A percentile compares a stretch with the other conserved stretches of the same genome.
phyloP scores from a whole-genome alignment of 345 rosid species.

The Lumnitzera racemosa region DNA sequence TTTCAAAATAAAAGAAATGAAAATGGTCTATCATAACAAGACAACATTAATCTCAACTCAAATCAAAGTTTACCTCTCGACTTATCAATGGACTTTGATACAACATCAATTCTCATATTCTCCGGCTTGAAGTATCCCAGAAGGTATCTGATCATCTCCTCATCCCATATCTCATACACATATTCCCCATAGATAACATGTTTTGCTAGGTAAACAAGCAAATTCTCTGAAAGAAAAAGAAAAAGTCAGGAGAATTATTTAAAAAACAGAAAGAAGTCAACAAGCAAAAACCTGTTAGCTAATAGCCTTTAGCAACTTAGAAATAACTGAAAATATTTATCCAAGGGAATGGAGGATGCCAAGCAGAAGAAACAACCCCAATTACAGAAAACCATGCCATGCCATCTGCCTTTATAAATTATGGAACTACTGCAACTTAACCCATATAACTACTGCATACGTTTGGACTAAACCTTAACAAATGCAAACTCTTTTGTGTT shows the following conservation, averaged over 20 bases:
- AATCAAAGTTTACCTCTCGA: conserved; percentile 45
- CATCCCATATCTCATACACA: conserved; percentile 79
- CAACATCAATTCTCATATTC: conserved; percentile 92
- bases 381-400: too few relatives aligned
- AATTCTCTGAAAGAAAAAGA: conserved; percentile 53
- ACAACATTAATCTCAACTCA: background rate
- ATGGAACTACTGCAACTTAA: too few relatives aligned
- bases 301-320: background rate
- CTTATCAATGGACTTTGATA: conserved; percentile 55
- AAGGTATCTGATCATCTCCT: conserved; percentile 47
- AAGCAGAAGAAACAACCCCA: too few relatives aligned
- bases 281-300: background rate
- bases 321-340: too few relatives aligned
- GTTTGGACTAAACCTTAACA: too few relatives aligned
- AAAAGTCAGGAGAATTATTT: conserved; percentile 4
- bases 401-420: too few relatives aligned
- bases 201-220: conserved; percentile 75
- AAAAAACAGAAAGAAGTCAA: background rate
- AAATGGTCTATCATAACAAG: background rate
- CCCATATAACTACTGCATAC: too few relatives aligned
- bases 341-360: too few relatives aligned
- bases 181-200: conserved; percentile 86
- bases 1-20: background rate
- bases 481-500: too few relatives aligned
- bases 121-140: conserved; percentile 68